Base-by-base conservation (phyloP, 208 protist species). In the Acanthamoeba castellanii region DNA sequence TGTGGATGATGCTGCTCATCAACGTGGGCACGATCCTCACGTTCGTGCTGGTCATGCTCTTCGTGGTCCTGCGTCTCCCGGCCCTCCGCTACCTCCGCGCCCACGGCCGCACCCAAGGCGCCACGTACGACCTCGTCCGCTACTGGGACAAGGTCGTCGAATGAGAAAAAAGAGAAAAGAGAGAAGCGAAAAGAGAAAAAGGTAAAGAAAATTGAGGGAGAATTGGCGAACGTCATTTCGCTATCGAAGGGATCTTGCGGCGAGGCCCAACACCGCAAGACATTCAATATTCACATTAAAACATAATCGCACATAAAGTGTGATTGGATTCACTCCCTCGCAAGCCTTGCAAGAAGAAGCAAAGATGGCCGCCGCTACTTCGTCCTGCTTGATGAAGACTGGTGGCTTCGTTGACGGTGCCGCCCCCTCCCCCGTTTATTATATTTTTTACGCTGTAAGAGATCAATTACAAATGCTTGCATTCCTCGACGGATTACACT, bases 321-420 rank as follows among this genome's bases (percentile, higher is more conserved):
- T 20, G 20, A 59, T 59, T 59, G 16, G 20, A 25, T 72, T 72
- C 64, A 25, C n/a, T 72, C 64, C n/a, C 4, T 1, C n/a, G 25
- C 9, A 72, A 25, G 25, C 64, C 64, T 14, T 55, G 74, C 25
- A 34, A 59, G 11, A 27, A 85, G 47, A 50, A n/a, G 57, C 6
- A 6, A 50, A 8, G 34, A 57, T 57, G 45, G 76, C 76, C 57
- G 42, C 66, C 8, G 66, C 66, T 34, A 34, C 66, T 34, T 74
- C 76, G 45, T 85, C 68, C 32, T 76, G 76, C 30, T 34, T 85
- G 47, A 34, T 57, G 76, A 85, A 57, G 76, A 85, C 76, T 57
- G 76, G 76, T 30, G 76, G 76, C 47, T 85, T 85, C 76, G 22
- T 85, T 32, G 76, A 85, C 57, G 76, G 76, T 85, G 14, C 47